Evolutionary conservation across 2,329 filamentous ascomycete species (phyloP).

Genomic region (Coniochaeta sp.): DNA sequence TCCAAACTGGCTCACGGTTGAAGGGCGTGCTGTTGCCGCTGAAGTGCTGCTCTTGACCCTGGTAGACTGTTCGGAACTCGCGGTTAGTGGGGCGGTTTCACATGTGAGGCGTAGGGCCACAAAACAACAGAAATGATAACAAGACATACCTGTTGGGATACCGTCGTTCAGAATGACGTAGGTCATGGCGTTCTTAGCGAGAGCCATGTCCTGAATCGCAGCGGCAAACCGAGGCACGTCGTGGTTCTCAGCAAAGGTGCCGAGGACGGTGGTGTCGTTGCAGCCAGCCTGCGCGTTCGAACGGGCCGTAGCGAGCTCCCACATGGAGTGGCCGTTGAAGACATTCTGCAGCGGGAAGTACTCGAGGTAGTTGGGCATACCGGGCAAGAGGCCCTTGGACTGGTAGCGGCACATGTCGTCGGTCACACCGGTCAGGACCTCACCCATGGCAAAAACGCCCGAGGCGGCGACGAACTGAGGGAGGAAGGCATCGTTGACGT

Average conservation of each 20-base stretch:
- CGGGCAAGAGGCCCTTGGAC: constrained; percentile 35
- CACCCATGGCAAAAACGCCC: constrained; percentile 53
- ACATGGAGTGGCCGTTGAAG: constrained; percentile 29
- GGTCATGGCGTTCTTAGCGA: constrained; percentile 53
- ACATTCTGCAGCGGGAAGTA: constrained; percentile 32
- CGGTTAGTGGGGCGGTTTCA: background rate
- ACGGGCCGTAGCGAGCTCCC: constrained; percentile 30
- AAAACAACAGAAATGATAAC: no score
- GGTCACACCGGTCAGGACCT: constrained; percentile 49
- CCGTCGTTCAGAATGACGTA: constrained; percentile 55
- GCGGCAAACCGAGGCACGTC: constrained; percentile 47
- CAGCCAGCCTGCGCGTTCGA: constrained; percentile 25
- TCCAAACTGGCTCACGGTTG: constrained; percentile 53
- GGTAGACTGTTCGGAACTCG: constrained; percentile 37
- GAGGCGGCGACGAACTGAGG: constrained; percentile 42
- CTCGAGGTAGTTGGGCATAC: constrained; percentile 49
- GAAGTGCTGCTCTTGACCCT: constrained; percentile 58
- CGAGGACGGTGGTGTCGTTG: constrained; percentile 36
- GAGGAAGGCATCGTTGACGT: constrained; percentile 53
- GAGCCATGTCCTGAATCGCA: constrained; percentile 41
- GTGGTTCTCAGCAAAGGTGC: constrained; percentile 52
- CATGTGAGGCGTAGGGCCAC: background rate
- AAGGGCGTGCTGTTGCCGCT: constrained; percentile 36
- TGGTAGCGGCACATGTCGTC: constrained; percentile 45
- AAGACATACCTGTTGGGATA: constrained; percentile 29